A percentile compares a stretch with the other conserved stretches of the same genome.
phyloP scores from a whole-genome alignment of 495 filamentous ascomycete genomes.

The Polyplosphaeria fusca region DNA sequence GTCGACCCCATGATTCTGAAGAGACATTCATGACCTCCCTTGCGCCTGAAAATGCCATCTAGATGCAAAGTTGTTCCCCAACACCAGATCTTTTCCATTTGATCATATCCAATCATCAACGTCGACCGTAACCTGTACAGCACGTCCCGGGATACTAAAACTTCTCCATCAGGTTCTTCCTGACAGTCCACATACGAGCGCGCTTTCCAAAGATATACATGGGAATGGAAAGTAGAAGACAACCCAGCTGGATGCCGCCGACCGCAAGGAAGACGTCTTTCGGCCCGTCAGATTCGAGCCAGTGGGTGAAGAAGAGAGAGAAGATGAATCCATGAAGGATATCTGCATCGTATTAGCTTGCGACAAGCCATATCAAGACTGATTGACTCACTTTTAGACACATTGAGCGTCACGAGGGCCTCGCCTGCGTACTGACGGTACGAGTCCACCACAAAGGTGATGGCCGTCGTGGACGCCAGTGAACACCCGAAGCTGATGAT shows the following conservation, averaged over 20 bases:
- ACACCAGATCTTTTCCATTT: too few relatives aligned
- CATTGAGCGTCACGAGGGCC: slow-evolving; percentile 90
- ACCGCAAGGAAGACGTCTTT: slow-evolving; percentile 36
- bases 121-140: too few relatives aligned
- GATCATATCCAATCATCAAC: too few relatives aligned
- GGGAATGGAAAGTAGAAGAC: slow-evolving; percentile 60
- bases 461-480: slow-evolving; percentile 81
- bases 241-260: slow-evolving; percentile 39
- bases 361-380: slow-evolving; percentile 36
- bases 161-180: slow-evolving; percentile 84
- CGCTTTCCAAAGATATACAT: slow-evolving; percentile 97
- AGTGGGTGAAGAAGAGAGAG: slow-evolving; percentile 78
- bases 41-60: too few relatives aligned
- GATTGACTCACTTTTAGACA: slow-evolving; percentile 69
- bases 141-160: too few relatives aligned
- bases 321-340: slow-evolving; percentile 87
- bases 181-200: slow-evolving; percentile 92
- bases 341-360: slow-evolving; percentile 53
- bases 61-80: too few relatives aligned
- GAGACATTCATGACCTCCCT: too few relatives aligned
- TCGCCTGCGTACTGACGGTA: slow-evolving; percentile 93
- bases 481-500: slow-evolving; percentile 97
- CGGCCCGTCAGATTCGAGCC: slow-evolving; percentile 32
- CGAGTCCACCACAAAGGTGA: slow-evolving; percentile 91
- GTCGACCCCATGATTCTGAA: too few relatives aligned